Evolutionary conservation across 306 rosid species (phyloP), one percentile per base, ranked within the genome.

Genomic region (Nissolia schottii): DNA sequence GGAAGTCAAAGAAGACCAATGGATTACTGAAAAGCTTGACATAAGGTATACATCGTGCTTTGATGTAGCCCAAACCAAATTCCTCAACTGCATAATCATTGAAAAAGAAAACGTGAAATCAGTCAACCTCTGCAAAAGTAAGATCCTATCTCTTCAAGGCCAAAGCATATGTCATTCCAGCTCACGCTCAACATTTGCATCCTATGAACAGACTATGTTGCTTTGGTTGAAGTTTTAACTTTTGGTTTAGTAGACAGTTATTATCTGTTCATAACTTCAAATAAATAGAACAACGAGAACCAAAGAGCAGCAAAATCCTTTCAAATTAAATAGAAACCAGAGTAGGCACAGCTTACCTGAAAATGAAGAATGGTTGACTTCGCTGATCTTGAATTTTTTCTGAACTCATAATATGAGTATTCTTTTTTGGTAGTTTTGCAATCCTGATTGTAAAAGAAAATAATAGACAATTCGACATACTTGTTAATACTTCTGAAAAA

Each of bases 41-140:
- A 88, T 75, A 34, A 91, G 88, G 81, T 91, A 91, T 40, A 89
- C 90, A 79, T 88, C 94, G 78, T 91, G 97, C 73, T 91, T 90
- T 63, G 97, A 86, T 24, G 94, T 86, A 63, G 97, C 86, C 92
- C 97, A 90, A 74, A 90, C 92, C 85, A 91, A 81, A 77, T 91
- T 91, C 86, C 97, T 87, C 85, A 91, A 83, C 97, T 91, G 86
- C 83, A 77, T 34, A 55, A 69, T 18, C 58, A 62, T 69, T 51
- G 40, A 67, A 59, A 38, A 70, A 62, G 11, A 45, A 16, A n/a
- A 31, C 6, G 43, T 25, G 18, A 50, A 20, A 60, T 74, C 80
- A 80, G 54, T 38, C 34, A 35, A 49, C 32, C 6, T 34, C 40
- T 28, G 28, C 32, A 75, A 49, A 13, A 25, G 54, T 48, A 24